Evolutionary conservation across 345 rosid genomes (phyloP).

Genomic region (Carallia brachiata): DNA sequence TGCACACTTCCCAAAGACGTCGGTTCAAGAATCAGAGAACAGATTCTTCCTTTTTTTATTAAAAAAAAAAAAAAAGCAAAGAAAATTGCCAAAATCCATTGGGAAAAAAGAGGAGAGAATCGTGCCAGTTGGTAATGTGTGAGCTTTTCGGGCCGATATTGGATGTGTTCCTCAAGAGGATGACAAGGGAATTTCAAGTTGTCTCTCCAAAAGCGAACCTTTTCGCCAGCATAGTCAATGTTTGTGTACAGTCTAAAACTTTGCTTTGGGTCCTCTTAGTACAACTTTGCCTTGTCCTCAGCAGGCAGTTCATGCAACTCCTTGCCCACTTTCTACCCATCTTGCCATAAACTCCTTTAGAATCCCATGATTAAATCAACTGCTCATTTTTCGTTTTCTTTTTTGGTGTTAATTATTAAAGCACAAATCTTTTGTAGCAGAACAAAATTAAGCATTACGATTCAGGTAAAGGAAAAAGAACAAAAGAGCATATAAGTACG

Average conservation of each 20-base stretch:
- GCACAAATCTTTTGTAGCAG: not conserved
- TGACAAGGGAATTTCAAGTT: constrained; percentile 17
- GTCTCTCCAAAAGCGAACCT: constrained; percentile 22
- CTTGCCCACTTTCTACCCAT: constrained; percentile 10
- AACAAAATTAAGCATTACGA: not conserved
- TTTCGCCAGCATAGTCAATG: constrained; percentile 18
- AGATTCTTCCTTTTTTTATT: not conserved
- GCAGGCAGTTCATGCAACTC: constrained; percentile 22
- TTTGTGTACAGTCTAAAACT: constrained; percentile 24
- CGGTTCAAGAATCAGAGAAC: constrained; percentile 10
- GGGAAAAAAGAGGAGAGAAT: not conserved
- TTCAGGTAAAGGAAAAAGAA: not conserved
- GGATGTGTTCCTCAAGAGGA: constrained; percentile 17
- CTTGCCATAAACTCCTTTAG: constrained; percentile 15
- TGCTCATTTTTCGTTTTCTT: not conserved
- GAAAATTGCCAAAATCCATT: not conserved
- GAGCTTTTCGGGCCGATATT: constrained; percentile 20
- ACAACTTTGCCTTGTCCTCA: constrained; percentile 18
- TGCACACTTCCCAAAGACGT: constrained; percentile 24
- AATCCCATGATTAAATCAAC: constrained; percentile 28
- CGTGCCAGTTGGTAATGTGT: not conserved
- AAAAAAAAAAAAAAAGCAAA: not conserved
- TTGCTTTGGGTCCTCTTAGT: constrained; percentile 19
- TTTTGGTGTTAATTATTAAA: not conserved
- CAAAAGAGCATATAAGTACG: not conserved